Evolutionary conservation across 176 grass and related monocot species (phyloP).

Genomic region (Otatea glauca): DNA sequence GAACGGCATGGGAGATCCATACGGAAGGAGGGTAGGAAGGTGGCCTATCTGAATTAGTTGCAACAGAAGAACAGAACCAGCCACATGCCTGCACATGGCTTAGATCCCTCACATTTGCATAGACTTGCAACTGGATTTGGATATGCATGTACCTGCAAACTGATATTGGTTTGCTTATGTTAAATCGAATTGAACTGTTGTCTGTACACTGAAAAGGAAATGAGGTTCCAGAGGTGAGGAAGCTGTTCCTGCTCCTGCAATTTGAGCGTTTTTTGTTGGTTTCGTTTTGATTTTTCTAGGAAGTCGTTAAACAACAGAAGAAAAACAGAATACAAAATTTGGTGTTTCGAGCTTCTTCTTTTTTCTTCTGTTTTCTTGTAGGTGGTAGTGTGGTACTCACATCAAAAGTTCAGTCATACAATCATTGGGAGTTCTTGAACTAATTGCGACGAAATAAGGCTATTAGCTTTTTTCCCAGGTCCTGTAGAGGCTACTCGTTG

Average conservation of each 20-base stretch:
- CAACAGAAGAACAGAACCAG: slow-evolving; percentile 46
- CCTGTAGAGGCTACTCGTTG: slow-evolving; percentile 42
- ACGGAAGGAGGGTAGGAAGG: slow-evolving; percentile 26
- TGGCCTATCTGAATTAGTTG: slow-evolving; percentile 50
- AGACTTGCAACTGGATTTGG: slow-evolving; percentile 40
- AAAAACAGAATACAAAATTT: not conserved
- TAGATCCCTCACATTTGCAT: slow-evolving; percentile 40
- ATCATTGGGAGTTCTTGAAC: slow-evolving; percentile 4
- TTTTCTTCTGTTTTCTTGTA: slow-evolving; percentile 2
- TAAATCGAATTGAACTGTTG: slow-evolving; percentile 1
- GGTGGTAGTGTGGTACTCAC: not conserved
- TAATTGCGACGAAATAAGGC: not conserved
- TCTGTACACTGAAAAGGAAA: slow-evolving; percentile 1
- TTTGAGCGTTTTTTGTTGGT: not conserved
- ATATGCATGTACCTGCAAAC: slow-evolving; percentile 24
- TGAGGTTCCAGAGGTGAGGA: not conserved
- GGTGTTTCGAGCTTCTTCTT: not conserved
- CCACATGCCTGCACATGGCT: slow-evolving; percentile 54
- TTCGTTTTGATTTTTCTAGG: slow-evolving; percentile 3
- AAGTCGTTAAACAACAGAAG: not conserved
- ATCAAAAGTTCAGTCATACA: slow-evolving; percentile 21
- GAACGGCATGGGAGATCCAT: slow-evolving; percentile 31
- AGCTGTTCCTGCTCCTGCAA: not conserved
- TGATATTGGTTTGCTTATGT: slow-evolving; percentile 25
- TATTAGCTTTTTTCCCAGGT: slow-evolving; percentile 9